Base-by-base conservation (phyloP, 345 rosid species). In the Xanthoceras sorbifolium region DNA sequence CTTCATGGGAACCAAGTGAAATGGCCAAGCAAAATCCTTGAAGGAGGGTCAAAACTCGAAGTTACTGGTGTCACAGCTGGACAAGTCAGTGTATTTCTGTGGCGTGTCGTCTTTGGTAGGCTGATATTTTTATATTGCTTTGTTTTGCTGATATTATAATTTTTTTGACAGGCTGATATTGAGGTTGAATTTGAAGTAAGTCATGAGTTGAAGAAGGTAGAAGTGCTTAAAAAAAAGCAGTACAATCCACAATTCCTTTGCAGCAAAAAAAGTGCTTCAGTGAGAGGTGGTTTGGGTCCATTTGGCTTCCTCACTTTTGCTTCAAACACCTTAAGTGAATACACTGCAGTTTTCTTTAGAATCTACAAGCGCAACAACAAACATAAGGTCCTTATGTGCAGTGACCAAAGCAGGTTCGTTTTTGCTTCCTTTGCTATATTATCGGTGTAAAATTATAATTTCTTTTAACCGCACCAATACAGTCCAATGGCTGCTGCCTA, bases 291-390 rank as follows among this genome's bases (percentile, higher is more conserved):
- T 44, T 6, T 92, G 40, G 97, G 97, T 64, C 98, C 93, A 83
- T 89, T 91, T 78, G 97, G 98, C 60, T 54, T 94, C 52, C 84
- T 85, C 79, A 90, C 79, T 77, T 84, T 91, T 23, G 94, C 96
- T 26, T 87, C 94, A 6, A 66, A 88, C 67, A 86, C 81, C 67
- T 78, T 85, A 81, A 62, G 82, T 74, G 97, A 94, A 75, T 82
- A 88, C 78, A 91, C 92, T 10, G 82, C 91, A 42, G 86, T 92
- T 25, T 92, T 85, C 76, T 94, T 91, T 42, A 87, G 91, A 79
- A 83, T 92, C 68, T 92, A 91, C 85, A 90, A 85, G 80, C 42
- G 76, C 44, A 72, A 70, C 2, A 55, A 75, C 64, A 89, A 87
- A 73, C 79, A 82, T 78, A 90, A 81, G 25, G 98, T 92, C 74